Percentiles rank a stretch among this genome's conserved stretches.
Evolutionary conservation across 371 early-diverging fungal genomes (phyloP).

Genomic region (Massospora cicadina): DNA sequence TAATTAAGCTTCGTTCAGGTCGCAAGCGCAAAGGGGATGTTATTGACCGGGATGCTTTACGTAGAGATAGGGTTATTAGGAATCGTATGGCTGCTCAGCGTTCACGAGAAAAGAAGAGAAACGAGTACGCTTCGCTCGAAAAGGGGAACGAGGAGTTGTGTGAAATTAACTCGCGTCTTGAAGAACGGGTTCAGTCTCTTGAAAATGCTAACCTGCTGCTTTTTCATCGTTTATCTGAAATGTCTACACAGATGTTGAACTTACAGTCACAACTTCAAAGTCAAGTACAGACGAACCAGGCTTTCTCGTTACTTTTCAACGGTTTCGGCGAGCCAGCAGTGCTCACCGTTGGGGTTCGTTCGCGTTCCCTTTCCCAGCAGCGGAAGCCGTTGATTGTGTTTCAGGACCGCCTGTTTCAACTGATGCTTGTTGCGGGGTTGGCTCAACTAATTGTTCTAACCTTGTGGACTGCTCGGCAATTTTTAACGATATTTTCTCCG

Average conservation of each 20-base stretch:
- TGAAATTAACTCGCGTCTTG: constrained; percentile 37
- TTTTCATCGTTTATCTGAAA: constrained; percentile 31
- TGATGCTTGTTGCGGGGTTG: not conserved
- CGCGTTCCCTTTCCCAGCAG: constrained; percentile 10
- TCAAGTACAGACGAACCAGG: not conserved
- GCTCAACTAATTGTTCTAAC: not conserved
- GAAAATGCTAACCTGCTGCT: constrained; percentile 39
- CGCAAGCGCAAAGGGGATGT: constrained; percentile 22
- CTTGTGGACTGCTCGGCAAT: not conserved
- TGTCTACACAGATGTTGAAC: constrained; percentile 31
- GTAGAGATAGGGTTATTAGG: constrained; percentile 44
- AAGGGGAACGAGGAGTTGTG: constrained; percentile 35
- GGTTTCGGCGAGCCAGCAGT: constrained; percentile 13
- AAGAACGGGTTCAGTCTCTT: constrained; percentile 35
- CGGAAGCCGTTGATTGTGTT: constrained; percentile 8
- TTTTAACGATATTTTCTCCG: not conserved
- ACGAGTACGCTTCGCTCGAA: constrained; percentile 56
- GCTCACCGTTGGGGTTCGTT: constrained; percentile 8
- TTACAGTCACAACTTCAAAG: constrained; percentile 23
- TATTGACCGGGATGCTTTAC: constrained; percentile 29
- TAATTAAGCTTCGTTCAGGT: constrained; percentile 5
- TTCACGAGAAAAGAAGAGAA: constrained; percentile 70
- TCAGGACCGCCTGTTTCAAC: not conserved
- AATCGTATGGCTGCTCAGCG: constrained; percentile 82
- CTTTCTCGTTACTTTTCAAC: not conserved